phyloP scores from a whole-genome alignment of 2,329 filamentous ascomycete genomes.

The Penicillium griseofulvum region DNA sequence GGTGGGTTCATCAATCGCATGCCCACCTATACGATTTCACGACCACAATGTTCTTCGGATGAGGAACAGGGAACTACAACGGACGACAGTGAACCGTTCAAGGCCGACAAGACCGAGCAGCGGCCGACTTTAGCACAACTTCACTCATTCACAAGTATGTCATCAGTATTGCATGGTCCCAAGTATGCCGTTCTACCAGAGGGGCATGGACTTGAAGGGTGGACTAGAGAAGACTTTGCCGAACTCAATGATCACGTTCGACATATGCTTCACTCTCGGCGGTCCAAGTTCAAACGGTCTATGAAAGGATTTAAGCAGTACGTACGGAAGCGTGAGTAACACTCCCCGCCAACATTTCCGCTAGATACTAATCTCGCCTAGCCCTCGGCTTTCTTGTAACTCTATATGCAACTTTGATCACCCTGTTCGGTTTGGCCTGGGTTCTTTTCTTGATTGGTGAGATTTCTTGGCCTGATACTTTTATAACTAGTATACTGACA shows the following conservation, averaged over 20 bases:
- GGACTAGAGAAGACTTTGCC: constrained; percentile 70
- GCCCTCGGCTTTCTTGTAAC: constrained; percentile 80
- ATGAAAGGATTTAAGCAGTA: constrained; percentile 82
- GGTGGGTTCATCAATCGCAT: constrained; percentile 71
- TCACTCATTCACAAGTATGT: constrained; percentile 57
- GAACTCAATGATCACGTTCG: constrained; percentile 82
- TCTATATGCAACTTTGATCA: constrained; percentile 77
- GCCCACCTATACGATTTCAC: constrained; percentile 72
- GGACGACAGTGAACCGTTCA: constrained; percentile 26
- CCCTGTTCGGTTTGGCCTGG: constrained; percentile 81
- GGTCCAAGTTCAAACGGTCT: constrained; percentile 73
- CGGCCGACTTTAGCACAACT: constrained; percentile 28
- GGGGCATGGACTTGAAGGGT: constrained; percentile 68
- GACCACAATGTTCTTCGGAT: constrained; percentile 42
- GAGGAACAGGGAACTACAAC: constrained; percentile 28
- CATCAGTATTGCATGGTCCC: constrained; percentile 64
- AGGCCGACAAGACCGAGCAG: constrained; percentile 23
- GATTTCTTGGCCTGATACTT: constrained; percentile 7
- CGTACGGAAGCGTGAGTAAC: constrained; percentile 61
- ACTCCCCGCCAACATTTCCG: not conserved
- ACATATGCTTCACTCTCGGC: constrained; percentile 80
- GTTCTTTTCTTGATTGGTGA: constrained; percentile 81
- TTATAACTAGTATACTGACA: not conserved
- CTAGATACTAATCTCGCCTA: constrained; percentile 23
- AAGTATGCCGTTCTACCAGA: constrained; percentile 79